Base-by-base conservation (phyloP, 2,329 filamentous ascomycete genomes). In the Helotiales sp. region DNA sequence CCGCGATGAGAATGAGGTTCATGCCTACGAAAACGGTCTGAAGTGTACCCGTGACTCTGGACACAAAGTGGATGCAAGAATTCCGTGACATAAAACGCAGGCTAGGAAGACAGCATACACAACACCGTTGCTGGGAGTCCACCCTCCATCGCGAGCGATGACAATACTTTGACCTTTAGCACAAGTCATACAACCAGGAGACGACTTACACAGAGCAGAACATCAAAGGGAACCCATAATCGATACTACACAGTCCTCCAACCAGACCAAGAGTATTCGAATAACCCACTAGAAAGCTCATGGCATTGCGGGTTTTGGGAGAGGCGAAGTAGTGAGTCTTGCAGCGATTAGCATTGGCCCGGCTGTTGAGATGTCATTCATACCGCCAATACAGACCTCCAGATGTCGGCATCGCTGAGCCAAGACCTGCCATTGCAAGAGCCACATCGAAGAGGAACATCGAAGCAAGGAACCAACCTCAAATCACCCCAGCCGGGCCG, bases 191-290 rank as follows among this genome's bases (percentile, higher is more conserved):
- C 17, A 24, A 2, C 24, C 37, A 20, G 15, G 17, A 6, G 17
- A 24, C 15, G 13, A 72, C 76, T 61, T 75, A 78, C 75, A 87
- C 84, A 1, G 86, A 85, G 30, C 87, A 81, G 59, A 88, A 82
- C 85, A 87, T 87, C 45, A 85, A 76, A 1, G 84, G 81, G 72
- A 86, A 85, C 1, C 85, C 75, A 70, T 78, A 89, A 74, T 89
- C 86, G 68, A 89, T 86, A 26, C 85, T 87, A 76, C 87, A 89
- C 15, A 89, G 79, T 6, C 86, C 87, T 34, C 86, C 87, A n/a
- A 89, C 80, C 8, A 88, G 75, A 6, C 86, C 87, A 20, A 89
- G 79, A 1, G 84, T 88, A 72, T 89, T 88, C 74, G 85, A 87
- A 70, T 88, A 88, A 30, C 86, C 86, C 20, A 88, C 86, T 37